These are phyloP conservation scores for Apiospora saccharicola DNA, from an alignment of 2,329 filamentous ascomycete species.

Conservation along the genomic window DNA sequence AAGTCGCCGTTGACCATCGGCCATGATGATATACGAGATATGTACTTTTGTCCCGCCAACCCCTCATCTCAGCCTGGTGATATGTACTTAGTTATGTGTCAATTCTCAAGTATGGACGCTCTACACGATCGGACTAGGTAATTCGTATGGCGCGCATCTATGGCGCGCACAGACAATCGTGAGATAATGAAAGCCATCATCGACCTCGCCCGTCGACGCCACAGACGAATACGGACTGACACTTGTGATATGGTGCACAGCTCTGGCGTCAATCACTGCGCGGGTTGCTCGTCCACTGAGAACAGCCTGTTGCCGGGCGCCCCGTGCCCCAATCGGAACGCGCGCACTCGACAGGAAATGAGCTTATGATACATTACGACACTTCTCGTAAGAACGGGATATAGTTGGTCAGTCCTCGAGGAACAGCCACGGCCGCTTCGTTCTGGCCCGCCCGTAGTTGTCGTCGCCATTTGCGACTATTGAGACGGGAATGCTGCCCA, in stretches of 20 bases:
- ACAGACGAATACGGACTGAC: neutral
- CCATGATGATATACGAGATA: neutral
- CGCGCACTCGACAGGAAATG: neutral
- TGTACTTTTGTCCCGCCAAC: neutral
- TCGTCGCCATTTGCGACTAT: slow-evolving; percentile 48
- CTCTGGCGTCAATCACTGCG: slow-evolving; percentile 7
- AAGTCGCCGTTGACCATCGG: neutral
- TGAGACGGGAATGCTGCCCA: slow-evolving; percentile 50
- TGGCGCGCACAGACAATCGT: slow-evolving; percentile 7
- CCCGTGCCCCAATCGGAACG: slow-evolving; percentile 17
- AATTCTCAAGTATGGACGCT: neutral
- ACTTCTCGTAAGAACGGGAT: neutral
- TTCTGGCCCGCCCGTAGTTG: slow-evolving; percentile 37
- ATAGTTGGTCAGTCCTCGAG: slow-evolving; percentile 35
- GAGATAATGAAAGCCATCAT: neutral
- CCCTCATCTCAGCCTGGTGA: slow-evolving; percentile 1
- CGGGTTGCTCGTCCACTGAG: slow-evolving; percentile 1
- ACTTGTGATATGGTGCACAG: slow-evolving; percentile 1
- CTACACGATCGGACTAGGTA: neutral
- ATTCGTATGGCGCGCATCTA: neutral
- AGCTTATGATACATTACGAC: slow-evolving; percentile 5
- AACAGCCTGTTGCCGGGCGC: neutral
- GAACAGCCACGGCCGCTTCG: slow-evolving; percentile 42
- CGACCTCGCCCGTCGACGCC: neutral
- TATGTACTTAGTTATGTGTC: neutral